Evolutionary conservation across 2,329 filamentous ascomycete species (phyloP).

Genomic region (Arthrobotrys sinensis): DNA sequence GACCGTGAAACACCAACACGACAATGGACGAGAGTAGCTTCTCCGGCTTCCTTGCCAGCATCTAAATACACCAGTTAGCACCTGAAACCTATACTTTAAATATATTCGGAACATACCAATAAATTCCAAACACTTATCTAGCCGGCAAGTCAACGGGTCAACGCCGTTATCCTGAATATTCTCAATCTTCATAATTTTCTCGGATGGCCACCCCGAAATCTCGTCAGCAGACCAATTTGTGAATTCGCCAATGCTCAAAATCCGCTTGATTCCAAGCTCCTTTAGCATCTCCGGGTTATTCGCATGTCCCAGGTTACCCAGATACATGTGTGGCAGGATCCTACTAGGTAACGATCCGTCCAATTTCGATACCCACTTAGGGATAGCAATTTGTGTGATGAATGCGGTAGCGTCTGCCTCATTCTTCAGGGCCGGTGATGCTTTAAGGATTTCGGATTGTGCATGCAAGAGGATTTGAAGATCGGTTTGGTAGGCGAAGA

Average conservation of each 20-base stretch:
- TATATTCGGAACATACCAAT: conserved; percentile 78
- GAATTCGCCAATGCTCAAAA: conserved; percentile 92
- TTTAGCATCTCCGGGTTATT: conserved; percentile 89
- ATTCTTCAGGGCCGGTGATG: conserved; percentile 52
- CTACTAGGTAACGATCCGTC: conserved; percentile 93
- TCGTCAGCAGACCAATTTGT: conserved; percentile 84
- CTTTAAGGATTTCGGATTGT: conserved; percentile 63
- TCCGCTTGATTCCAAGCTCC: conserved; percentile 85
- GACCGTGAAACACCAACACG: conserved; percentile 95
- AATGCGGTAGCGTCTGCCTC: conserved; percentile 43
- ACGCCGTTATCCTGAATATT: conserved; percentile 97
- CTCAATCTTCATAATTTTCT: conserved; percentile 85
- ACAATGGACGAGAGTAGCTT: conserved; percentile 93
- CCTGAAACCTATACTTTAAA: not conserved
- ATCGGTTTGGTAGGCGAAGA: conserved; percentile 95
- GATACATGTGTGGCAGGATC: conserved; percentile 92
- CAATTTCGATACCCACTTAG: conserved; percentile 84
- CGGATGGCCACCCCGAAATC: conserved; percentile 79
- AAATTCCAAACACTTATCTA: conserved; percentile 87
- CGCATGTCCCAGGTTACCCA: conserved; percentile 92
- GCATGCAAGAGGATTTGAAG: conserved; percentile 72
- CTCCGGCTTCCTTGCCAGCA: conserved; percentile 81
- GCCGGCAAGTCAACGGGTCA: conserved; percentile 88
- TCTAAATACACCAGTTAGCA: conserved; percentile 72
- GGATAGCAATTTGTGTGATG: conserved; percentile 69